Evolutionary conservation across 306 rosid genomes (phyloP).

Genomic region (Begonia masoniana): DNA sequence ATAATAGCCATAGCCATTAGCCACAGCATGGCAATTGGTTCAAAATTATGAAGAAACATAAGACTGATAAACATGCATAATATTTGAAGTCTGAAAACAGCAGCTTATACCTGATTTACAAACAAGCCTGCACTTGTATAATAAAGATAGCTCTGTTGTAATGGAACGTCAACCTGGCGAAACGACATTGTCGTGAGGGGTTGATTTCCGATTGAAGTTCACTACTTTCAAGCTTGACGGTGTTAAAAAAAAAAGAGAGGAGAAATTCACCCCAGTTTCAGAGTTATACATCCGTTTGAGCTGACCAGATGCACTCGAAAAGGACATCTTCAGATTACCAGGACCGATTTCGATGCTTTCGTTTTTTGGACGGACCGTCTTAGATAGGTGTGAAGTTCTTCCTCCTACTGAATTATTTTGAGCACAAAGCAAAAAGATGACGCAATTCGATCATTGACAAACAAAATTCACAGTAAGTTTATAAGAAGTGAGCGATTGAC

Average conservation of each 20-base stretch:
- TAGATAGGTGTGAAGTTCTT: conserved; percentile 15
- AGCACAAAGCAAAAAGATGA: conserved; percentile 5
- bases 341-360: conserved; percentile 51
- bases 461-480: no score
- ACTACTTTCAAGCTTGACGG: neutral
- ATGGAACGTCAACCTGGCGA: conserved; percentile 64
- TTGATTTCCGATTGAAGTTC: neutral
- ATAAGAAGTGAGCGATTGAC: no score
- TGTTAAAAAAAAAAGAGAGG: conserved; percentile 3
- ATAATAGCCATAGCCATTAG: conserved; percentile 1
- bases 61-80: conserved; percentile 22
- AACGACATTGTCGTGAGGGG: neutral
- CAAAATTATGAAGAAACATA: no score
- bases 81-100: neutral
- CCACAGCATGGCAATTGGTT: no score
- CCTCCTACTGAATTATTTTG: conserved; percentile 28
- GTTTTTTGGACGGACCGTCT: conserved; percentile 9
- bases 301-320: conserved; percentile 66
- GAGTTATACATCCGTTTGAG: conserved; percentile 55
- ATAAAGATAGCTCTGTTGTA: conserved; percentile 81
- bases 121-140: conserved; percentile 14
- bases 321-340: conserved; percentile 70
- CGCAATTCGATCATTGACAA: no score
- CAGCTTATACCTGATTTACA: no score
- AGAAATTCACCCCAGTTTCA: conserved; percentile 55